Evolutionary conservation across 352 stramenopile genomes (phyloP).

Genomic region (Pythium angustatum): DNA sequence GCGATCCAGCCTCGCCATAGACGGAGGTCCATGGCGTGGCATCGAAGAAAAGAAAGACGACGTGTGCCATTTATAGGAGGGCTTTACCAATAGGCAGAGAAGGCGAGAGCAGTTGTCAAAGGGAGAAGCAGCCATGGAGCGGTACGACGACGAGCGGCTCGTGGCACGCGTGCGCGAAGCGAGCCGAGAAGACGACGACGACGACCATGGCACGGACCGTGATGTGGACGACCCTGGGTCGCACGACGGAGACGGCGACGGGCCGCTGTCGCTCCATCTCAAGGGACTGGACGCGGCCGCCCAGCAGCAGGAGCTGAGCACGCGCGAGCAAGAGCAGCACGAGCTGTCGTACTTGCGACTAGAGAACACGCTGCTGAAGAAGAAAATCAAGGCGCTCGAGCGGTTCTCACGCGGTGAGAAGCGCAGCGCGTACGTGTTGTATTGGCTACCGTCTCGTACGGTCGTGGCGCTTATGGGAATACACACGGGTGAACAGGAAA

Average conservation of each 20-base stretch:
- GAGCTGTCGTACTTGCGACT: slow-evolving; percentile 53
- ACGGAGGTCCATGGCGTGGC: no score
- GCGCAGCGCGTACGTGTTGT: slow-evolving; percentile 32
- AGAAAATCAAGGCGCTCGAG: slow-evolving; percentile 72
- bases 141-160: slow-evolving; percentile 1
- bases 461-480: not conserved
- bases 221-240: no score
- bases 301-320: not conserved
- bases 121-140: not conserved
- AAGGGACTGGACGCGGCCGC: slow-evolving; percentile 11
- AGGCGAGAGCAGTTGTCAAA: not conserved
- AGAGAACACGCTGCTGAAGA: slow-evolving; percentile 69
- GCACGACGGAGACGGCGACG: slow-evolving; percentile 1
- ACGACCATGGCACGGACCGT: no score
- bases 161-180: not conserved
- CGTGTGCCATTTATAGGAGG: no score
- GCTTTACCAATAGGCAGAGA: no score
- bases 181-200: slow-evolving; percentile 6
- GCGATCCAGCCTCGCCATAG: slow-evolving; percentile 1
- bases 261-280: slow-evolving; percentile 18
- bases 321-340: slow-evolving; percentile 32
- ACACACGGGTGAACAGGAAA: no score
- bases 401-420: slow-evolving; percentile 48
- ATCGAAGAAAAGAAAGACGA: no score
- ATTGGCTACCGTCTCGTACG: not conserved